phyloP scores from a whole-genome alignment of 257 asterid species.

The Salvia miltiorrhiza region DNA sequence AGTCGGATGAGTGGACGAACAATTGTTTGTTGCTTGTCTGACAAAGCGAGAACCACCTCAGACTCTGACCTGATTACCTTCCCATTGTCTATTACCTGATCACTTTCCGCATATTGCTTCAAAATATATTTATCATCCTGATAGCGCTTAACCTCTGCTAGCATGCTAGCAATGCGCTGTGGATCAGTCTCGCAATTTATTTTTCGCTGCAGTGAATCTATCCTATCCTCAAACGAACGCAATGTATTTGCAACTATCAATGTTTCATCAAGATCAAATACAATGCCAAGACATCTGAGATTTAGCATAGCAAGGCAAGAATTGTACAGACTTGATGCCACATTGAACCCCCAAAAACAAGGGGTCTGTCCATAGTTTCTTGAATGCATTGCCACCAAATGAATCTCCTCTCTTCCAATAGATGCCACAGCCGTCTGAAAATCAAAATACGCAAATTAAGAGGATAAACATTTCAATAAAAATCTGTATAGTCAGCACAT shows the following conservation, averaged over 20 bases:
- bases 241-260: constrained; percentile 92
- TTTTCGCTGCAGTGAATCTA: constrained; percentile 79
- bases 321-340: constrained; percentile 60
- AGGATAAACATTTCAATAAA: neutral
- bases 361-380: constrained; percentile 55
- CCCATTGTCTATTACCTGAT: constrained; percentile 82
- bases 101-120: constrained; percentile 93
- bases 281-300: constrained; percentile 94
- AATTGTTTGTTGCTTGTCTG: constrained; percentile 75
- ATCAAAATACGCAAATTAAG: constrained; percentile 2
- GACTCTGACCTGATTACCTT: constrained; percentile 75
- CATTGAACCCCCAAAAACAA: constrained; percentile 88
- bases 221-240: constrained; percentile 95
- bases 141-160: constrained; percentile 85
- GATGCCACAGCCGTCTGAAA: constrained; percentile 74
- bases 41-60: constrained; percentile 84
- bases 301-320: constrained; percentile 88
- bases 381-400: constrained; percentile 93
- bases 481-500: neutral
- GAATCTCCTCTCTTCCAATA: constrained; percentile 71
- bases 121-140: constrained; percentile 79
- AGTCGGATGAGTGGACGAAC: constrained; percentile 86
- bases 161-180: constrained; percentile 68
- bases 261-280: constrained; percentile 97
- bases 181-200: constrained; percentile 73